Evolutionary conservation across 2,329 filamentous ascomycete species (phyloP).

Genomic region (Didymella segeticola): DNA sequence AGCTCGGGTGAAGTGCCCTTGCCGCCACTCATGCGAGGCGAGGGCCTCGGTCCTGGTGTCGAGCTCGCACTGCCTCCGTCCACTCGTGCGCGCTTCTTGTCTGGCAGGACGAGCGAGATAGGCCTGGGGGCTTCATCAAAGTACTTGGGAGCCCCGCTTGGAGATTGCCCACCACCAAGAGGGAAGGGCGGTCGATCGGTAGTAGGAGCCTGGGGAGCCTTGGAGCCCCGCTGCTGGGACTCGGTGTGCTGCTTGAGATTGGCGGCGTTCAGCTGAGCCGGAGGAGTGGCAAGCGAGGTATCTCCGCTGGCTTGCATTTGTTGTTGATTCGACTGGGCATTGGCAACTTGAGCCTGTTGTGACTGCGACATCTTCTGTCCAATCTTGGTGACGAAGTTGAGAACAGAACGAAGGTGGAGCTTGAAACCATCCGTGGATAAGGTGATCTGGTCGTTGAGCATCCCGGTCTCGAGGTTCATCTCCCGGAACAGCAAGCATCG

Average conservation of each 20-base stretch:
- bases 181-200: constrained; percentile 61
- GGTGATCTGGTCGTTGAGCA: constrained; percentile 38
- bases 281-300: constrained; percentile 10
- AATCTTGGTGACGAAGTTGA: constrained; percentile 39
- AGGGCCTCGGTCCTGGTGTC: constrained; percentile 50
- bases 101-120: constrained; percentile 64
- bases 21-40: constrained; percentile 46
- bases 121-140: constrained; percentile 59
- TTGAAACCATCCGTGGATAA: constrained; percentile 39
- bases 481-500: constrained; percentile 38
- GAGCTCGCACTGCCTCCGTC: constrained; percentile 50
- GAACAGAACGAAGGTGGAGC: constrained; percentile 30
- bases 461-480: constrained; percentile 37
- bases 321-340: constrained; percentile 22
- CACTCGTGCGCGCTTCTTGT: constrained; percentile 63
- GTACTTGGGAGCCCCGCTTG: constrained; percentile 64
- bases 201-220: constrained; percentile 57
- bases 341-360: constrained; percentile 25
- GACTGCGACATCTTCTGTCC: constrained; percentile 32
- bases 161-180: constrained; percentile 58
- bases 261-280: constrained; percentile 45
- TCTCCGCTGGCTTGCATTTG: constrained; percentile 24
- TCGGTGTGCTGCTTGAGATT: constrained; percentile 50
- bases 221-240: constrained; percentile 57
- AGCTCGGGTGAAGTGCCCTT: constrained; percentile 54